Conservation (phyloP, 257 asterid species). For the Fraxinus cuspidata region DNA sequence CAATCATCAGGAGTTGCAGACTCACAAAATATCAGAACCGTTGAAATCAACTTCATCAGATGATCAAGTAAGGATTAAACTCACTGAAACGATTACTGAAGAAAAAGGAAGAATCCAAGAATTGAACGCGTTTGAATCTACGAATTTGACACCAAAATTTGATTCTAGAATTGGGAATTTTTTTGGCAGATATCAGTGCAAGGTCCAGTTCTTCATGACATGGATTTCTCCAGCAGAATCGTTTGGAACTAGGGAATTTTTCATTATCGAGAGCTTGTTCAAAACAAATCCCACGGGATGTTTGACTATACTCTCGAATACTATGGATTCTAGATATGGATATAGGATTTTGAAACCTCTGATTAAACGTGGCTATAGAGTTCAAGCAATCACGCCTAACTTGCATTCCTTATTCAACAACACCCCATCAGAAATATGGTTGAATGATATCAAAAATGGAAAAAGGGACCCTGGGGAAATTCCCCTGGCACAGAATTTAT, state of each 20-base stretch:
- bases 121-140: conserved; percentile 10
- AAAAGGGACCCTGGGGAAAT: conserved; percentile 51
- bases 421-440: conserved; percentile 64
- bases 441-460: conserved; percentile 48
- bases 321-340: conserved; percentile 58
- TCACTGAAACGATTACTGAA: neutral
- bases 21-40: conserved; percentile 17
- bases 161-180: conserved; percentile 31
- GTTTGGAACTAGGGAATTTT: conserved; percentile 44
- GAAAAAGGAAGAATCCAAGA: conserved; percentile 25
- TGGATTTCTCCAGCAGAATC: conserved; percentile 43
- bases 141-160: conserved; percentile 20
- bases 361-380: conserved; percentile 39
- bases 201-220: conserved; percentile 54
- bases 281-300: conserved; percentile 52
- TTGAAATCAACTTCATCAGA: conserved; percentile 28
- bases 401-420: conserved; percentile 35
- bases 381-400: conserved; percentile 46
- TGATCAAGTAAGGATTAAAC: neutral
- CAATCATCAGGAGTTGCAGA: conserved; percentile 12
- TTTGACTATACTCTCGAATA: conserved; percentile 51
- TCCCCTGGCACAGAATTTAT: conserved; percentile 63
- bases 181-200: conserved; percentile 30
- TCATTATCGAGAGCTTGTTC: conserved; percentile 54
- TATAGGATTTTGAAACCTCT: conserved; percentile 40